Base-by-base conservation (phyloP, 139 green algal genomes). In the Micractinium conductrix region DNA sequence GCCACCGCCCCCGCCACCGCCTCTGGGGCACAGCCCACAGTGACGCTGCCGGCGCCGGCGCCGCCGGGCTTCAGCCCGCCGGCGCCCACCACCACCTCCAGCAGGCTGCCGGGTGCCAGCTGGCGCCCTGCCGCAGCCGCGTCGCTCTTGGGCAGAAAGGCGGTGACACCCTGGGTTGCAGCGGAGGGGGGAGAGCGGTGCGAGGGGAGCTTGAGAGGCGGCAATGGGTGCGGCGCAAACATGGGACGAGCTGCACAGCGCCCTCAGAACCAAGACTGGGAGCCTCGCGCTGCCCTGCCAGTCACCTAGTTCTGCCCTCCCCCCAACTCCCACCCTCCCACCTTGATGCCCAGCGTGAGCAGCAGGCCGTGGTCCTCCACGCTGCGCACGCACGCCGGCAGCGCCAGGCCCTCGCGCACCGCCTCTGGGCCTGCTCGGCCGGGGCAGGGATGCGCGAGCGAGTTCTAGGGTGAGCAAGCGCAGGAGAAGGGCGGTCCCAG, bases 331-430 rank as follows among this genome's bases (percentile, higher is more conserved):
- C 48, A 10, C 48, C 12, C 48, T 58, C 48, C 48, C 53, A 62
- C 92, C 91, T 96, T 94, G 75, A 96, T 80, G 24, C 96, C 96
- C 30, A 98, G 93, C 19, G 75, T 86, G 7, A 99, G 86, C 22
- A 90, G 82, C 87, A 93, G 98, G 33, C 96, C 97, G 75, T 98
- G 95, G 82, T 99, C 97, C 90, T 99, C 97, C 33, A 96, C 88
- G 73, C 87, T 96, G 67, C 70, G 86, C 53, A 99, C 92, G 44
- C 90, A 93, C 1, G 93, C 95, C 6, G 93, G 81, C 69, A 98
- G 28, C 12, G 85, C 88, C 60, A 84, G 43, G 2, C 92, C 92
- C 26, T 76, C 44, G 0, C 71, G 21, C 19, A 95, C 62, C 7
- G 80, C 68, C 9, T 88, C 87, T 0, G 65, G 35, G 5, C 76